Percentiles rank a stretch among this genome's conserved stretches.
Conservation (phyloP, 129 eudicot genomes). For the carrot (Daucus carota) region DH1_v3.0 NC_030385.2:44941501-44942000, state of each 20-base stretch:
- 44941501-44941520: conserved; percentile 19
- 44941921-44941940: not conserved
- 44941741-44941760: conserved; percentile 12
- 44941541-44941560: not conserved
- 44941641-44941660: conserved; percentile 13
- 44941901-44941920: not conserved
- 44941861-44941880: not conserved
- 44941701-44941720: conserved; percentile 23
- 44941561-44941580: not conserved
- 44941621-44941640: conserved; percentile 15
- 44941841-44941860: not conserved
- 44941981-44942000: conserved; percentile 52
- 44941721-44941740: conserved; percentile 24
- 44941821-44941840: conserved; percentile 49
- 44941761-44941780: conserved; percentile 15
- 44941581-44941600: conserved; percentile 17
- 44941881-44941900: not conserved
- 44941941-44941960: not conserved
- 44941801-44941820: conserved; percentile 41
- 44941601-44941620: conserved; percentile 20
- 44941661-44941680: conserved; percentile 18
- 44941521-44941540: conserved; percentile 8
- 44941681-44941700: conserved; percentile 1
- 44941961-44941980: not conserved
- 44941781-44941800: conserved; percentile 23